Conservation (phyloP, 2,329 filamentous ascomycete species). For the Fusarium sp. region DNA sequence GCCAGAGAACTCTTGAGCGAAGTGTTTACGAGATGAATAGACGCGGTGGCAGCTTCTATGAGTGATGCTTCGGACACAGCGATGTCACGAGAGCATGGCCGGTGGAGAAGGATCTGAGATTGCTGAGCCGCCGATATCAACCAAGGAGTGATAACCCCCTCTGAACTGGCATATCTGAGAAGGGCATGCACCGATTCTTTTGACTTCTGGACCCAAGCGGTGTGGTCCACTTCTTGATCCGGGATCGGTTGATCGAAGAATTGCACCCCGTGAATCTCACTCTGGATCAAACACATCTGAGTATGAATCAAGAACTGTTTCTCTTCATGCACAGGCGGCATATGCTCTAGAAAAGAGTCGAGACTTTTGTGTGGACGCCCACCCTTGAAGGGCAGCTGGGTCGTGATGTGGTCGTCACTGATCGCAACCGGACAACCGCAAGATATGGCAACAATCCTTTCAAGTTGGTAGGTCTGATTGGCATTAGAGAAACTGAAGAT, state of each 20-base stretch:
- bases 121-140: slow-evolving; percentile 17
- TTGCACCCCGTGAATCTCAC: background rate
- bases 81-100: slow-evolving; percentile 30
- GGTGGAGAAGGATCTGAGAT: slow-evolving; percentile 28
- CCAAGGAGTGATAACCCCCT: background rate
- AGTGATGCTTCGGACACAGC: slow-evolving; percentile 24
- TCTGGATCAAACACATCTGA: background rate
- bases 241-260: slow-evolving; percentile 1
- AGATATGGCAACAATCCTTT: background rate
- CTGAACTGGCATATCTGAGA: too few relatives aligned
- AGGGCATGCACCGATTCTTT: too few relatives aligned
- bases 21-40: background rate
- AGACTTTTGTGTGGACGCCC: background rate
- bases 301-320: background rate
- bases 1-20: background rate
- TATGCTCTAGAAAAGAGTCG: background rate
- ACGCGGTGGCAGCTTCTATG: slow-evolving; percentile 1
- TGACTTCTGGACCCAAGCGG: slow-evolving; percentile 9
- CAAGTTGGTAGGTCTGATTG: slow-evolving; percentile 3
- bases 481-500: too few relatives aligned
- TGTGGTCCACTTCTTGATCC: background rate
- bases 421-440: background rate
- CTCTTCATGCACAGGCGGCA: background rate
- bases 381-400: background rate
- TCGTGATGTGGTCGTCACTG: background rate